Evolutionary conservation across 441 rosid species (phyloP).

Genomic region (Pelargonium exstipulatum): DNA sequence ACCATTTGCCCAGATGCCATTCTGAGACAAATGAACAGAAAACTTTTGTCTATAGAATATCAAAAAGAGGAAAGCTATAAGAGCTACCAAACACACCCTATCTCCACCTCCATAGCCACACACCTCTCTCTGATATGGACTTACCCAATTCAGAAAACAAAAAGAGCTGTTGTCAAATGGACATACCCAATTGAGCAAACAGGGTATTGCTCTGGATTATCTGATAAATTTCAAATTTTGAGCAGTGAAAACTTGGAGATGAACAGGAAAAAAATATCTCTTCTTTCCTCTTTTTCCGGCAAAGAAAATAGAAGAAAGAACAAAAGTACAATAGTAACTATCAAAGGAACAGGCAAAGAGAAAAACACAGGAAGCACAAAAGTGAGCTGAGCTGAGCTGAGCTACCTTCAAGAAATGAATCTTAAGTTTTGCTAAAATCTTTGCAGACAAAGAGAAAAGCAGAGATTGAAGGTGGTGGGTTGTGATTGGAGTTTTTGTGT

Average conservation of each 20-base stretch:
- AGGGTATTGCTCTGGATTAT: conserved; percentile 4
- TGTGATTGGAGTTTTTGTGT: conserved; percentile 41
- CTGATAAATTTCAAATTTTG: conserved; percentile 6
- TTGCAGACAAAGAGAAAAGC: conserved; percentile 15
- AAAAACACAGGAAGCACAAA: conserved; percentile 17
- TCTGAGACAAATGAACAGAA: conserved; percentile 9
- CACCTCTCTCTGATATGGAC: too few relatives aligned
- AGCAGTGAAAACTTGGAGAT: conserved; percentile 13
- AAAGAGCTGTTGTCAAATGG: conserved; percentile 15
- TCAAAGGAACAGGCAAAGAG: neutral
- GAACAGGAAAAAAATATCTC: conserved; percentile 28
- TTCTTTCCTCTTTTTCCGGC: conserved; percentile 28
- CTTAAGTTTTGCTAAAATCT: conserved; percentile 24
- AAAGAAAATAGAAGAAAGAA: conserved; percentile 21
- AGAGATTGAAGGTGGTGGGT: conserved; percentile 31
- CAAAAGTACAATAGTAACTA: neutral
- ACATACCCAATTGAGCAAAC: conserved; percentile 18
- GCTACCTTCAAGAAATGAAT: conserved; percentile 33
- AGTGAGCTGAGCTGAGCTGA: conserved; percentile 16
- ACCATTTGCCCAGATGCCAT: conserved; percentile 21
- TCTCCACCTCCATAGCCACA: too few relatives aligned
- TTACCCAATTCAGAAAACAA: neutral
- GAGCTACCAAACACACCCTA: too few relatives aligned
- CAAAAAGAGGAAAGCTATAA: conserved; percentile 17
- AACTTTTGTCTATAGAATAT: neutral